phyloP scores from a whole-genome alignment of 768 basidiomycete genomes.

The Agrocybe chaxingu region DNA sequence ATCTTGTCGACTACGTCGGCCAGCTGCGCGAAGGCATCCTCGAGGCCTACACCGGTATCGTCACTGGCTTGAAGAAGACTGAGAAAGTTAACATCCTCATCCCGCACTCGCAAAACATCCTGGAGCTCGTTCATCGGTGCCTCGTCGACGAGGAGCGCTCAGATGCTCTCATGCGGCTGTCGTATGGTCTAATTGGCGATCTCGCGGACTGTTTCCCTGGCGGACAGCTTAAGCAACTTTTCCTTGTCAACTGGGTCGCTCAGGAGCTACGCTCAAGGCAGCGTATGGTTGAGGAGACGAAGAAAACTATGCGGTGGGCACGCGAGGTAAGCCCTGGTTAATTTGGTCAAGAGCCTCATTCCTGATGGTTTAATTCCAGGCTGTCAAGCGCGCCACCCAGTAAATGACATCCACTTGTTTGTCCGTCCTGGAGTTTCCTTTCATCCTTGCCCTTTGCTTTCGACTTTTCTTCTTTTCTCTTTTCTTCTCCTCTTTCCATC shows the following conservation, averaged over 20 bases:
- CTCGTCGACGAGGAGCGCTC: constrained; percentile 80
- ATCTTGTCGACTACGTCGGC: constrained; percentile 89
- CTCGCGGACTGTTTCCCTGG: constrained; percentile 84
- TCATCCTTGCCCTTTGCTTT: constrained; percentile 19
- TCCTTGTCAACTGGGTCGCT: constrained; percentile 80
- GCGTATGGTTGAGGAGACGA: constrained; percentile 73
- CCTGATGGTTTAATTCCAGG: constrained; percentile 36
- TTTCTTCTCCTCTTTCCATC: constrained; percentile 20
- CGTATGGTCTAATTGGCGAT: constrained; percentile 89
- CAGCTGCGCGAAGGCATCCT: constrained; percentile 91
- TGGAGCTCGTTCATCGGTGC: constrained; percentile 80
- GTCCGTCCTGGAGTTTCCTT: constrained; percentile 19
- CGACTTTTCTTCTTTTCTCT: constrained; percentile 14
- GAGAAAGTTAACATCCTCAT: constrained; percentile 73
- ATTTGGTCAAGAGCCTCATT: not conserved
- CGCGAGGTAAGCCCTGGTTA: constrained; percentile 63
- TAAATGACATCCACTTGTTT: constrained; percentile 35
- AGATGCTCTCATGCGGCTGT: constrained; percentile 70
- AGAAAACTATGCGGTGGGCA: constrained; percentile 91
- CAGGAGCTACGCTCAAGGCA: constrained; percentile 69
- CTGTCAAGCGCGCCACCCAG: constrained; percentile 78
- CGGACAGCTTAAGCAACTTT: constrained; percentile 75
- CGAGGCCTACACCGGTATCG: constrained; percentile 95
- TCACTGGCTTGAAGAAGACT: constrained; percentile 85
- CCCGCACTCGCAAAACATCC: constrained; percentile 67